Conservation (phyloP, 345 rosid species). For the Microcos paniculata region DNA sequence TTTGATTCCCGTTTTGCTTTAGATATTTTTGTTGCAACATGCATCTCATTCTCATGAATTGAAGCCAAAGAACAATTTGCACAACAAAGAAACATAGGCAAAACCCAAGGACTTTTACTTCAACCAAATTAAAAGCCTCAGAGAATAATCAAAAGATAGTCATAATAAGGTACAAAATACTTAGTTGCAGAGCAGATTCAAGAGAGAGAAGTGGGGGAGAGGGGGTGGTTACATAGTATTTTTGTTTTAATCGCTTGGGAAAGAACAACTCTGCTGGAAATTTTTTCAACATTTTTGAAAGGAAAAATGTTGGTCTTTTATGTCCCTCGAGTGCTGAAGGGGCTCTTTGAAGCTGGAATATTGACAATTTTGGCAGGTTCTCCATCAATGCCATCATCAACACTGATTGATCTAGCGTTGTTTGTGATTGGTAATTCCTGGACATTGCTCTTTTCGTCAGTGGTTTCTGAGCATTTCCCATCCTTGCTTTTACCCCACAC, state of each 20-base stretch:
- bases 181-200: not conserved
- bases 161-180: not conserved
- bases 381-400: conserved; percentile 24
- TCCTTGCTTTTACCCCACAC: conserved; percentile 97
- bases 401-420: conserved; percentile 5
- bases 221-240: conserved; percentile 4
- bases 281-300: not conserved
- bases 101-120: not conserved
- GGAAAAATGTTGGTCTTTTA: conserved; percentile 1
- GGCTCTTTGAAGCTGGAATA: conserved; percentile 16
- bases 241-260: not conserved
- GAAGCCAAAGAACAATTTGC: not conserved
- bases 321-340: conserved; percentile 11
- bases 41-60: not conserved
- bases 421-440: conserved; percentile 55
- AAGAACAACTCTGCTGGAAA: not conserved
- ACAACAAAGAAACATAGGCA: no score
- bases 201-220: not conserved
- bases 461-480: not conserved
- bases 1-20: not conserved
- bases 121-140: not conserved
- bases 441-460: conserved; percentile 31
- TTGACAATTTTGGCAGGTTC: not conserved
- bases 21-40: not conserved
- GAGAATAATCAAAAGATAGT: not conserved